A percentile compares a stretch with the other conserved stretches of the same genome.
These are phyloP conservation scores for Rhytidiadelphus loreus DNA, from an alignment of 225 moss, liverwort and hornwort species.

Conservation along the genomic window DNA sequence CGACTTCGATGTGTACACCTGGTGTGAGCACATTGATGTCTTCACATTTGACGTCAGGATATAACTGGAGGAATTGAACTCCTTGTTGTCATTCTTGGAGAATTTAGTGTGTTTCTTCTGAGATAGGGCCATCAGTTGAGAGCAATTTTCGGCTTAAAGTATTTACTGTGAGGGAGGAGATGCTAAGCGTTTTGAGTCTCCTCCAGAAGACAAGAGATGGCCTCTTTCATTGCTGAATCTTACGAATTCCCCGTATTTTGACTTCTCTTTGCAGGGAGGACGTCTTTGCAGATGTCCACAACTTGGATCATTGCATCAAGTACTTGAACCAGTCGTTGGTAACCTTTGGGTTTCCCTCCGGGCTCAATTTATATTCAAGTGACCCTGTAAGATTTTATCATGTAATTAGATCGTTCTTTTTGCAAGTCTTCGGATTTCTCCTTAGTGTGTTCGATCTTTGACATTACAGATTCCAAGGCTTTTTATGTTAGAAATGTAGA, in stretches of 20 bases:
- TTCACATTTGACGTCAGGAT: not conserved
- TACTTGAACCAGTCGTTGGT: slow-evolving; percentile 77
- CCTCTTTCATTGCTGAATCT: not conserved
- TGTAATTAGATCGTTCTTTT: not conserved
- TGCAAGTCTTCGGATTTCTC: not conserved
- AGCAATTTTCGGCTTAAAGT: not conserved
- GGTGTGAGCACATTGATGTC: not conserved
- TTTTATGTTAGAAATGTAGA: not conserved
- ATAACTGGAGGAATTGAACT: not conserved
- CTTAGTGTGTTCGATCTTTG: not conserved
- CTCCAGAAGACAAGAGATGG: not conserved
- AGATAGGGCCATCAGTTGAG: not conserved
- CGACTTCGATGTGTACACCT: not conserved
- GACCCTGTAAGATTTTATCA: slow-evolving; percentile 51
- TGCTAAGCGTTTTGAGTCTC: not conserved
- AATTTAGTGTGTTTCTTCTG: not conserved
- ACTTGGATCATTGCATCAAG: slow-evolving; percentile 91
- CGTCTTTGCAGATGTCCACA: slow-evolving; percentile 75
- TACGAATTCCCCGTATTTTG: not conserved
- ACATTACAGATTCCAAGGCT: not conserved
- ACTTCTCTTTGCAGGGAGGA: slow-evolving; percentile 49
- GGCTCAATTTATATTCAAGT: slow-evolving; percentile 59
- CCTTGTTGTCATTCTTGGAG: not conserved
- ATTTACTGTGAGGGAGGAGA: not conserved
- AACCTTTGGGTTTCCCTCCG: slow-evolving; percentile 77